A percentile compares a stretch with the other conserved stretches of the same genome.
phyloP scores from a whole-genome alignment of 495 filamentous ascomycete genomes.

The Talaromyces wortmannii region DNA sequence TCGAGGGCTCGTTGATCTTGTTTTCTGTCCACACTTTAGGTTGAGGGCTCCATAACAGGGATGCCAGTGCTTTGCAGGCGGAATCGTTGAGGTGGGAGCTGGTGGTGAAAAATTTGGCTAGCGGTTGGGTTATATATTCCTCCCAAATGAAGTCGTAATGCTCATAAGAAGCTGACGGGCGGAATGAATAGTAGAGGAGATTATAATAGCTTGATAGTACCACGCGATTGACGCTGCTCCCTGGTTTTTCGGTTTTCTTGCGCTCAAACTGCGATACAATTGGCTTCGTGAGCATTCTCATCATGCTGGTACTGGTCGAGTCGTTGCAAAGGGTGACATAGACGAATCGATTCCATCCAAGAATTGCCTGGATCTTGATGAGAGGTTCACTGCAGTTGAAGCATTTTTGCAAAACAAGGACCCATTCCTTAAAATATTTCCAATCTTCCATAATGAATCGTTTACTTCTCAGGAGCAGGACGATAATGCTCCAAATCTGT shows the following conservation, averaged over 20 bases:
- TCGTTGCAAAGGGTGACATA: constrained; percentile 59
- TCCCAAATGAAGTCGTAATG: constrained; percentile 79
- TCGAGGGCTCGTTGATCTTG: constrained; percentile 50
- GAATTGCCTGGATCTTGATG: constrained; percentile 68
- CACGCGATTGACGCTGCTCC: constrained; percentile 48
- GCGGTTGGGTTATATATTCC: constrained; percentile 52
- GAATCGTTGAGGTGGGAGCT: constrained; percentile 32
- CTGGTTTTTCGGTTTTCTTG: constrained; percentile 48
- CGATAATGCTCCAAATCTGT: constrained; percentile 77
- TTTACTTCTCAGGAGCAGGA: constrained; percentile 65
- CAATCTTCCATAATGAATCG: constrained; percentile 58
- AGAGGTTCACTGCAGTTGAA: constrained; percentile 72
- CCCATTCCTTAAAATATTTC: constrained; percentile 65
- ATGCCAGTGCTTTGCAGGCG: constrained; percentile 57
- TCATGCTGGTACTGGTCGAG: constrained; percentile 47
- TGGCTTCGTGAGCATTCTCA: constrained; percentile 63
- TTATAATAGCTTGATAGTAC: constrained; percentile 66
- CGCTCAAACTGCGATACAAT: constrained; percentile 63
- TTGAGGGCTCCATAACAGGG: constrained; percentile 60
- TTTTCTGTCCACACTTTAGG: constrained; percentile 67
- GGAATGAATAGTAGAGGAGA: constrained; percentile 80
- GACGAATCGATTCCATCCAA: constrained; percentile 79
- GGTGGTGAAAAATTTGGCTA: constrained; percentile 24
- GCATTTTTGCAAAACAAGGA: constrained; percentile 70
- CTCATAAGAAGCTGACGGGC: constrained; percentile 51